Conservation (phyloP, 495 filamentous ascomycete genomes). For the Usnea hakonensis region DNA sequence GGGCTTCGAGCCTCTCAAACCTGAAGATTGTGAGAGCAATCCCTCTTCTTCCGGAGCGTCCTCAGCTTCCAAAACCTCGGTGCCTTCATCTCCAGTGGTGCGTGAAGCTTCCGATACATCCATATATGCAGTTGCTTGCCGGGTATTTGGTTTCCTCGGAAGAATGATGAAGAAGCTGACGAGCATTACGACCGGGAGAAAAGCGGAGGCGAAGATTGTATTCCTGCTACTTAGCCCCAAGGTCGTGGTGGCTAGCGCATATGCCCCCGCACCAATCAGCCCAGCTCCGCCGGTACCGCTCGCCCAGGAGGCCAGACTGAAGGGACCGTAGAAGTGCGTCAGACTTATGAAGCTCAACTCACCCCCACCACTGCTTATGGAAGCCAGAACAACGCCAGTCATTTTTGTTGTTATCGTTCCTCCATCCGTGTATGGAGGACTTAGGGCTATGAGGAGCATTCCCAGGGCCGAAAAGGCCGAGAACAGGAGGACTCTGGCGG, state of each 20-base stretch:
- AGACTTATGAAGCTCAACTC: slow-evolving; percentile 84
- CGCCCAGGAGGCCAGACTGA: slow-evolving; percentile 85
- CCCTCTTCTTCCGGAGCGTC: slow-evolving; percentile 15
- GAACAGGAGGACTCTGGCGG: slow-evolving; percentile 62
- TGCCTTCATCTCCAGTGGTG: slow-evolving; percentile 1
- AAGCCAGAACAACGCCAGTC: slow-evolving; percentile 75
- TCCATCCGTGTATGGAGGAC: slow-evolving; percentile 52
- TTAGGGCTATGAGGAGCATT: slow-evolving; percentile 82
- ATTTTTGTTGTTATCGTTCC: slow-evolving; percentile 65
- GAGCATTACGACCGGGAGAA: slow-evolving; percentile 74
- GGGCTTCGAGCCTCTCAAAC: background rate
- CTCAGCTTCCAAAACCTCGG: background rate
- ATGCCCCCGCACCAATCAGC: slow-evolving; percentile 75
- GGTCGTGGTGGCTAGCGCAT: slow-evolving; percentile 75
- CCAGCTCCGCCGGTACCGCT: slow-evolving; percentile 90
- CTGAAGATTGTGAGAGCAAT: slow-evolving; percentile 8
- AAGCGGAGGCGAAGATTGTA: slow-evolving; percentile 67
- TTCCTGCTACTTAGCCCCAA: slow-evolving; percentile 60
- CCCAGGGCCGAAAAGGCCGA: slow-evolving; percentile 63
- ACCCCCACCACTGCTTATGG: slow-evolving; percentile 72
- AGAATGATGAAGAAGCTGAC: slow-evolving; percentile 75
- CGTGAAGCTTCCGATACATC: background rate
- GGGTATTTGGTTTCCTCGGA: slow-evolving; percentile 51
- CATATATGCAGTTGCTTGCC: slow-evolving; percentile 9
- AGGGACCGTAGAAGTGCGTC: slow-evolving; percentile 89